A percentile compares a stretch with the other conserved stretches of the same genome.
phyloP scores from a whole-genome alignment of 306 rosid genomes.

The Cucumis sativus region DNA sequence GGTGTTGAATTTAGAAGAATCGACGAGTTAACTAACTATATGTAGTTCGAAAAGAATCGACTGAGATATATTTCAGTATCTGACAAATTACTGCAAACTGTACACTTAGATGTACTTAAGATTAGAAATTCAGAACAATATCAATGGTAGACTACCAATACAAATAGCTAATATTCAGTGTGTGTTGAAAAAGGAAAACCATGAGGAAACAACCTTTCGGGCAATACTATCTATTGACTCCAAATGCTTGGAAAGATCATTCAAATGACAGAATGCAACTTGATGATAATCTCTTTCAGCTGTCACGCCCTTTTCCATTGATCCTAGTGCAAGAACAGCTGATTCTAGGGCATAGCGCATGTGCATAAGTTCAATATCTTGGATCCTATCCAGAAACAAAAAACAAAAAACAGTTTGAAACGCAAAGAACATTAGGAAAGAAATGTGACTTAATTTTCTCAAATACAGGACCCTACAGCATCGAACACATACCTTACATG shows the following conservation, averaged over 20 bases:
- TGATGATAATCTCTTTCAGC: constrained; percentile 39
- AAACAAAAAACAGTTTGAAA: constrained; percentile 14
- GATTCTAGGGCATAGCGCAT: constrained; percentile 96
- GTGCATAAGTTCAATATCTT: constrained; percentile 93
- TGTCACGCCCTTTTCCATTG: constrained; percentile 49
- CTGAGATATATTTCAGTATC: neutral
- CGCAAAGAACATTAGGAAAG: constrained; percentile 13
- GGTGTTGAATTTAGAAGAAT: neutral
- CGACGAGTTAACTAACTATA: neutral
- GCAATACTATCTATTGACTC: constrained; percentile 66
- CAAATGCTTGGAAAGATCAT: constrained; percentile 74
- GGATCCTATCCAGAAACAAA: constrained; percentile 43
- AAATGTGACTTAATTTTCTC: neutral
- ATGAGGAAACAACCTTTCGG: constrained; percentile 59
- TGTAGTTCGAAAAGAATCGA: neutral
- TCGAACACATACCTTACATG: neutral
- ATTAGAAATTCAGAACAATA: neutral
- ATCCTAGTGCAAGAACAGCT: constrained; percentile 72
- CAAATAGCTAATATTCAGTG: constrained; percentile 16
- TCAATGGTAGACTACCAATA: neutral
- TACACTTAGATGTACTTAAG: neutral
- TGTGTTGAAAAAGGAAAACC: constrained; percentile 10
- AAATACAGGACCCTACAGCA: neutral
- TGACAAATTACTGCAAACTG: neutral
- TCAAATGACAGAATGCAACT: constrained; percentile 54